A percentile compares a stretch with the other conserved stretches of the same genome.
These are phyloP conservation scores for Blastomyces emzantsi DNA, from an alignment of 2,329 filamentous ascomycete species.

Conservation along the genomic window DNA sequence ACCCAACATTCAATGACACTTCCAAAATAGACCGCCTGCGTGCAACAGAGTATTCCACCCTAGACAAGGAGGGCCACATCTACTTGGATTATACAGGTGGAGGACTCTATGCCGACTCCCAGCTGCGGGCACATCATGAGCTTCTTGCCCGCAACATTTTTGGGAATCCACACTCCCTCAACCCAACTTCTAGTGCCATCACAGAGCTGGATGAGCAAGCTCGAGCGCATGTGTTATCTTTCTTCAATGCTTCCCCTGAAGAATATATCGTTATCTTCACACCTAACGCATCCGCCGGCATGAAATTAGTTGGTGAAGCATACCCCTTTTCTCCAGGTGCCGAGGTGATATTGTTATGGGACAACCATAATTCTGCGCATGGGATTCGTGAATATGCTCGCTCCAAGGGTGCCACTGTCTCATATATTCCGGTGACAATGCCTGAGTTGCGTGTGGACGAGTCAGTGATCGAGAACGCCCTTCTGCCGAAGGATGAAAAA, in stretches of 20 bases:
- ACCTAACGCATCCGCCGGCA: constrained; percentile 53
- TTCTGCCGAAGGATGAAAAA: constrained; percentile 13
- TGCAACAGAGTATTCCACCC: constrained; percentile 11
- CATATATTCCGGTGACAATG: constrained; percentile 8
- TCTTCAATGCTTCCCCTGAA: constrained; percentile 50
- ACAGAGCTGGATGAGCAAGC: constrained; percentile 51
- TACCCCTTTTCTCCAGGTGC: constrained; percentile 21
- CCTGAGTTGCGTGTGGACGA: constrained; percentile 10
- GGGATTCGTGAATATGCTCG: constrained; percentile 43
- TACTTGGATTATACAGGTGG: constrained; percentile 14
- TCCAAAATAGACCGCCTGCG: constrained; percentile 11
- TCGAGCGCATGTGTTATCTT: constrained; percentile 45
- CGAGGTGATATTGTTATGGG: constrained; percentile 50
- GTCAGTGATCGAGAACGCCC: background rate
- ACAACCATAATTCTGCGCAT: constrained; percentile 52
- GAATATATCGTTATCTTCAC: constrained; percentile 56
- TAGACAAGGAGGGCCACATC: constrained; percentile 11
- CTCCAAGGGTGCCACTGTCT: constrained; percentile 9
- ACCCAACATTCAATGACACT: constrained; percentile 10
- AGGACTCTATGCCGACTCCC: constrained; percentile 12
- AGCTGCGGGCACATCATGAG: constrained; percentile 13
- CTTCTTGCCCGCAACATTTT: constrained; percentile 43
- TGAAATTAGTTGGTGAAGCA: constrained; percentile 47
- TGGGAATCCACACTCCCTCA: constrained; percentile 60
- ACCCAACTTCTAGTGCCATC: constrained; percentile 49